Percentiles rank a stretch among this genome's conserved stretches.
These are phyloP conservation scores for Geosiphon pyriformis DNA, from an alignment of 192 early-diverging fungal genomes.

Conservation along the genomic window DNA sequence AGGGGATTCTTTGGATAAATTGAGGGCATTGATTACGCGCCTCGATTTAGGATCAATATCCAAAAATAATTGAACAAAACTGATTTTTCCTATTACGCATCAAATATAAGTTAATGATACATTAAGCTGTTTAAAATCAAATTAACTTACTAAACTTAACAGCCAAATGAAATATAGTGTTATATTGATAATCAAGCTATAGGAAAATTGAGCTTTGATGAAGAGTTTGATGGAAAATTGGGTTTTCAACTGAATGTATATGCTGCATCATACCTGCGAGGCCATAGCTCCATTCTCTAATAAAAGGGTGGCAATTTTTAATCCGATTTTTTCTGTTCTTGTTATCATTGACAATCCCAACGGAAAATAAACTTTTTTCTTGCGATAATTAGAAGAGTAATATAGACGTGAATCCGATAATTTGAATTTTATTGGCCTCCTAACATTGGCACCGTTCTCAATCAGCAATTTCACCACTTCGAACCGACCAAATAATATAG, in stretches of 20 bases:
- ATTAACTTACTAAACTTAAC: neutral
- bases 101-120: neutral
- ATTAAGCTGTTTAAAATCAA: neutral
- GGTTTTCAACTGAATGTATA: too few relatives aligned
- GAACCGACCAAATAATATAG: slow-evolving; percentile 7
- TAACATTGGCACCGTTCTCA: slow-evolving; percentile 1
- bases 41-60: slow-evolving; percentile 3
- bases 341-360: neutral
- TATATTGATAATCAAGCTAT: slow-evolving; percentile 8
- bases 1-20: neutral
- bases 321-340: neutral
- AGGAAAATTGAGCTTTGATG: neutral
- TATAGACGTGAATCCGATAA: neutral
- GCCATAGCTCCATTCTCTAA: slow-evolving; percentile 1
- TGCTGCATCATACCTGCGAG: neutral
- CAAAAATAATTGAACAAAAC: slow-evolving; percentile 4
- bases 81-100: neutral
- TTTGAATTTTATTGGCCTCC: neutral
- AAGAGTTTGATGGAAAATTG: neutral
- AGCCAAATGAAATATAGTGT: slow-evolving; percentile 7
- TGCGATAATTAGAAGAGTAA: neutral
- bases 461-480: slow-evolving; percentile 8
- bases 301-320: slow-evolving; percentile 11
- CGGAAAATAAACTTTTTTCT: slow-evolving; percentile 9
- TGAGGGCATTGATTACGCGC: neutral